A percentile compares a stretch with the other conserved stretches of the same genome.
phyloP scores from a whole-genome alignment of 768 basidiomycete genomes.

The Trametes punicea region DNA sequence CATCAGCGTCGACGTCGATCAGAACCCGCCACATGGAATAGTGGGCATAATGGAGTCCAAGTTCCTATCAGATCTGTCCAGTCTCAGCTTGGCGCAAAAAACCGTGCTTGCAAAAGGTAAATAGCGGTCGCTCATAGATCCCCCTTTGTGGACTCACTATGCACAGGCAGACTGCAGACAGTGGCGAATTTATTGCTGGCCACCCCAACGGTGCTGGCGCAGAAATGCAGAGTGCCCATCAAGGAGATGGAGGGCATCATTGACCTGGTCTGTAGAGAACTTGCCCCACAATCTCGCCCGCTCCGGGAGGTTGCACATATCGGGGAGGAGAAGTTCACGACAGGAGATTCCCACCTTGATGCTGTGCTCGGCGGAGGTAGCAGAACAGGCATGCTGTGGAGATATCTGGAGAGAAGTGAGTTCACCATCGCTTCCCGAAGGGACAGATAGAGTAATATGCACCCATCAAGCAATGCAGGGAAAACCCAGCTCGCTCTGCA shows the following conservation, averaged over 20 bases:
- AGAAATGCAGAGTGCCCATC: constrained; percentile 50
- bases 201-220: constrained; percentile 49
- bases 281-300: constrained; percentile 36
- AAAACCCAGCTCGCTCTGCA: constrained; percentile 93
- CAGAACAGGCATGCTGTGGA: constrained; percentile 80
- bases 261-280: constrained; percentile 45
- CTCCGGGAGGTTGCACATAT: constrained; percentile 40
- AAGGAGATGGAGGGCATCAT: constrained; percentile 50
- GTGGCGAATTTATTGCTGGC: constrained; percentile 46
- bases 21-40: neutral
- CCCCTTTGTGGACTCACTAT: neutral
- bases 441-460: neutral
- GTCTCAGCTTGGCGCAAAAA: constrained; percentile 33
- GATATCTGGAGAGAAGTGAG: constrained; percentile 83
- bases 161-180: constrained; percentile 16
- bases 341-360: constrained; percentile 74
- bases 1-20: constrained; percentile 4
- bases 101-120: constrained; percentile 38
- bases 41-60: constrained; percentile 20
- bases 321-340: constrained; percentile 54
- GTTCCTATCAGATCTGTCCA: constrained; percentile 16
- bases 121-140: neutral
- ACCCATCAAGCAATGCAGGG: constrained; percentile 70
- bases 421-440: constrained; percentile 8
- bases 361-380: constrained; percentile 74